Evolutionary conservation across 106 monocot genomes (phyloP).

Genomic region (Dioscorea alata): DNA sequence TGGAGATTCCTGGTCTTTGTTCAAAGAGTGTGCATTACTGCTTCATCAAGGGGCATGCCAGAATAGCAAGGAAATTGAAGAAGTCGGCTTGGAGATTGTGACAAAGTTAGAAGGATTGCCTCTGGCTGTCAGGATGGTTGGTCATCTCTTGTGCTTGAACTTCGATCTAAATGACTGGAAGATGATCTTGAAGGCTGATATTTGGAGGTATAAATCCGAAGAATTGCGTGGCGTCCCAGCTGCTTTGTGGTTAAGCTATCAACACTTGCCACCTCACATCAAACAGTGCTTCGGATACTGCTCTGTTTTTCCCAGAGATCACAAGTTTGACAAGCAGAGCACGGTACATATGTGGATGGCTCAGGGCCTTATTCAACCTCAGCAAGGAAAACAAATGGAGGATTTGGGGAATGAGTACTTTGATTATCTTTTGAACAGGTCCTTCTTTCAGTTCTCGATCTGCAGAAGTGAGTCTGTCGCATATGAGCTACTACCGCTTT

Average conservation of each 20-base stretch:
- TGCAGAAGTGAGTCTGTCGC: too few relatives aligned
- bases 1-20: not conserved
- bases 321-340: slow-evolving; percentile 2
- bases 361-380: slow-evolving; percentile 14
- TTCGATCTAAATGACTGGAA: not conserved
- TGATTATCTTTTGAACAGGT: slow-evolving; percentile 7
- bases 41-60: too few relatives aligned
- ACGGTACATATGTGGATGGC: slow-evolving; percentile 21
- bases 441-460: slow-evolving; percentile 8
- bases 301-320: slow-evolving; percentile 17
- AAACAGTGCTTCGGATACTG: slow-evolving; percentile 28
- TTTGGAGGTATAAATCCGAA: not conserved
- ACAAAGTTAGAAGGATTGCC: not conserved
- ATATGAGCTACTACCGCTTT: too few relatives aligned
- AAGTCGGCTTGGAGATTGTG: not conserved
- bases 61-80: not conserved
- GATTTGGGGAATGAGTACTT: slow-evolving; percentile 20
- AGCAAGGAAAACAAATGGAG: slow-evolving; percentile 4
- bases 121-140: not conserved
- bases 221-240: slow-evolving; percentile 7
- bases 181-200: not conserved
- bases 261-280: slow-evolving; percentile 11
- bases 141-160: not conserved
- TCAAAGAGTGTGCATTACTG: not conserved
- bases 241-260: slow-evolving; percentile 26